Evolutionary conservation across 177 flowering plant genomes (phyloP).

Genomic region (Vitis hybrid): DNA sequence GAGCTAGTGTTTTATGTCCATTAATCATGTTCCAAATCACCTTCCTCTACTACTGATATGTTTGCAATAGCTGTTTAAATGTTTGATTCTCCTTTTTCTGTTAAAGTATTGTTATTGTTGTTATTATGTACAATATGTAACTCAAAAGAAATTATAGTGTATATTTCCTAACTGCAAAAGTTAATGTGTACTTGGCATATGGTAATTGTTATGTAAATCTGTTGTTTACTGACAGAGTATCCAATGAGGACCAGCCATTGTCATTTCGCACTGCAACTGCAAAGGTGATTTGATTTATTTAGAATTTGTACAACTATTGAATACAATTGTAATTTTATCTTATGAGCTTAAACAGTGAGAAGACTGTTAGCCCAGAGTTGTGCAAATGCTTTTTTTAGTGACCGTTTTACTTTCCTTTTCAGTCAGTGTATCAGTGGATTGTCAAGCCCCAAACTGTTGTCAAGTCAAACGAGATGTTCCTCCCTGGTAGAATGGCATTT

Average conservation of each 20-base stretch:
- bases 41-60: too few species aligned
- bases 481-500: constrained; percentile 94
- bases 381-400: not conserved
- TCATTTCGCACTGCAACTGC: constrained; percentile 86
- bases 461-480: constrained; percentile 96
- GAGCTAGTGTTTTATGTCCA: too few species aligned
- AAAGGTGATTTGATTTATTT: constrained; percentile 51
- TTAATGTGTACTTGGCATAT: too few species aligned
- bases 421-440: constrained; percentile 91
- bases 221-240: constrained; percentile 38
- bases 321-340: not conserved
- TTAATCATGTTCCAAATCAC: too few species aligned
- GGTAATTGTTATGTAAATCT: not conserved
- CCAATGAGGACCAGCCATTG: constrained; percentile 77
- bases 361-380: not conserved
- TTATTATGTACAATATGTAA: too few species aligned
- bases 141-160: too few species aligned
- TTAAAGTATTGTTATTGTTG: too few species aligned
- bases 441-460: constrained; percentile 81
- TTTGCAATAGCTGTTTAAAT: too few species aligned
- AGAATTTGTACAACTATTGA: not conserved
- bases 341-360: not conserved
- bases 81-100: too few species aligned
- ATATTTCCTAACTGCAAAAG: too few species aligned
- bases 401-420: constrained; percentile 23